Evolutionary conservation across 371 early-diverging fungal genomes (phyloP), one percentile per base, ranked within the genome.

Genomic region (Mortierella sp.): DNA sequence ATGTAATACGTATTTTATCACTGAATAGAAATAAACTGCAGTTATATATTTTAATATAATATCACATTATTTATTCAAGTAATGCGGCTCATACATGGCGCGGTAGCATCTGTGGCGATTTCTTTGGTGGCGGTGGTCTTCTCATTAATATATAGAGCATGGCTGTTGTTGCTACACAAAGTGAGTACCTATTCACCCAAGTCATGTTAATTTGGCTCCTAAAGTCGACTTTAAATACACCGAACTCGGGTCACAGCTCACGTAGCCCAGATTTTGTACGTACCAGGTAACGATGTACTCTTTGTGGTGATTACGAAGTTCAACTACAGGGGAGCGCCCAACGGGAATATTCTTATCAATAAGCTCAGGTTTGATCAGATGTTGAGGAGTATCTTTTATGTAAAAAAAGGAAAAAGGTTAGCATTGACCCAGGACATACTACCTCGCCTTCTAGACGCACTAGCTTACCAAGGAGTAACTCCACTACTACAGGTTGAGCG

Each of bases 281-380:
- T 90, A 95, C 97, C 97, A 97, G 12, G 96, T 97, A 40, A 96
- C 85, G 52, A 95, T 89, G 65, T 97, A 97, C 78, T 94, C 91
- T 37, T 94, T 76, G 83, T 97, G 97, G 77, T 93, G 90, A 84
- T 97, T 97, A 30, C 93, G 87, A 32, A 97, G 86, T 54, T 93
- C 94, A 12, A 96, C 90, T 6, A 86, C 85, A 35, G 92, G 88
- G 1, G 90, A 87, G 55, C 93, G 88, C 22, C 94, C 93, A 4
- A 95, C 87, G 0, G 96, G 96, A 40, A 93, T 87, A 20, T 92
- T 92, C 40, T 85, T 84, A 55, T 88, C 87, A 52, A 89, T 89
- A 62, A 88, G 78, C 18, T 83, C 76, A 6, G 72, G 64, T 49
- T 75, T 81, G 63, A 81, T 63, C 43, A 81, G 20, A 22, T 81